Percentiles rank a stretch among this genome's conserved stretches.
phyloP scores from a whole-genome alignment of 768 basidiomycete species.

The Sarcomyxa edulis region DNA sequence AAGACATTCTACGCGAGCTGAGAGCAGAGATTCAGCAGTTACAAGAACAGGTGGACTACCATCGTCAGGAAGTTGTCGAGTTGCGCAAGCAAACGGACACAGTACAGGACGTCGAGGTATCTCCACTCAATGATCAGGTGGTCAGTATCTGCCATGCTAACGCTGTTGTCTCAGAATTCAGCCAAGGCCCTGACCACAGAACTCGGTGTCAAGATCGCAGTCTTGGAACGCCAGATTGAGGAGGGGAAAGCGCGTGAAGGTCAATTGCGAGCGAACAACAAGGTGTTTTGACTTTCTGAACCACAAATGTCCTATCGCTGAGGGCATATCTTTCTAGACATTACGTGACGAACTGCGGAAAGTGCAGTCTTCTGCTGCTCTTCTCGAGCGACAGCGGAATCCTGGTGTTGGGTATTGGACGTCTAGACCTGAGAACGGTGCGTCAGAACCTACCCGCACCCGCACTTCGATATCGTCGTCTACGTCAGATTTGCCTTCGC shows the following conservation, averaged over 20 bases:
- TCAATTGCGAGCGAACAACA: constrained; percentile 71
- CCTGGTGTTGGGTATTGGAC: constrained; percentile 95
- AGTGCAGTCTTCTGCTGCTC: constrained; percentile 86
- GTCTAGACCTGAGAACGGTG: constrained; percentile 33
- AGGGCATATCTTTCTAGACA: constrained; percentile 41
- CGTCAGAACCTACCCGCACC: constrained; percentile 29
- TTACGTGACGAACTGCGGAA: constrained; percentile 93
- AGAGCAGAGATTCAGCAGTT: constrained; percentile 51
- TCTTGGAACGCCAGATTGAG: constrained; percentile 64
- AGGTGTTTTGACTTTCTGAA: constrained; percentile 38
- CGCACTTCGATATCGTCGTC: constrained; percentile 31
- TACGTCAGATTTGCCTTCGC: constrained; percentile 26
- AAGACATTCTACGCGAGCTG: constrained; percentile 42
- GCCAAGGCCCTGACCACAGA: constrained; percentile 39
- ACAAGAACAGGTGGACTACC: constrained; percentile 38
- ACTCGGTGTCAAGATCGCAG: constrained; percentile 37
- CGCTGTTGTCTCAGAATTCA: constrained; percentile 23
- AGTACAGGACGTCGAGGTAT: constrained; percentile 60
- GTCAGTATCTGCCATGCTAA: background rate
- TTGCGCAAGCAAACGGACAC: constrained; percentile 43
- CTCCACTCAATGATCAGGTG: constrained; percentile 8
- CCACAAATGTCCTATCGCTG: constrained; percentile 1
- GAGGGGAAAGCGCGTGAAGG: constrained; percentile 67
- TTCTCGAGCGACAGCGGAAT: constrained; percentile 86
- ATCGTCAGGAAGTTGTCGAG: constrained; percentile 52